Percentiles rank a stretch among this genome's conserved stretches.
These are phyloP conservation scores for Dryadomyces quercivorus DNA, from an alignment of 2,329 filamentous ascomycete species.

Conservation along the genomic window DNA sequence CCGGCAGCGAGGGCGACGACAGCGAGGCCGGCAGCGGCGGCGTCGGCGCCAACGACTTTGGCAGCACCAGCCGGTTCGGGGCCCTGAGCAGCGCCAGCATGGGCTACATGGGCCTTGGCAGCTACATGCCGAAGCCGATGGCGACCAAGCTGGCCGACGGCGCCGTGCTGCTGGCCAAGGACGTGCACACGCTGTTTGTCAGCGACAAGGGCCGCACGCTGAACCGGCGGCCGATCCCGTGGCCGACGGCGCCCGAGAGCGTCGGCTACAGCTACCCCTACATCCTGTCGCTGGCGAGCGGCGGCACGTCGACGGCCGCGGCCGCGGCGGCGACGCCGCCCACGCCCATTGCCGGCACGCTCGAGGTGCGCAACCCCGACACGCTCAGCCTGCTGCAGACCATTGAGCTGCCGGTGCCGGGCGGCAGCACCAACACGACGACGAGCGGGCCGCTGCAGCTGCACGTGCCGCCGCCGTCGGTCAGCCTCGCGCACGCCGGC, in stretches of 20 bases:
- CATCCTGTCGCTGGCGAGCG: conserved; percentile 56
- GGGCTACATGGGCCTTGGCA: conserved; percentile 92
- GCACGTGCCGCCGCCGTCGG: conserved; percentile 84
- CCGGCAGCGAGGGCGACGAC: conserved; percentile 62
- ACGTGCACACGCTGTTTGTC: conserved; percentile 91
- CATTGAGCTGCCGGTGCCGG: conserved; percentile 69
- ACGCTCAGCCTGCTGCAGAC: conserved; percentile 84
- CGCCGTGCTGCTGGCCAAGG: conserved; percentile 87
- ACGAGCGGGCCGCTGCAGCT: conserved; percentile 36
- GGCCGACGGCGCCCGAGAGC: conserved; percentile 75
- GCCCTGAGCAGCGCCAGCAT: conserved; percentile 72
- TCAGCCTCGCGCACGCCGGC: conserved; percentile 87
- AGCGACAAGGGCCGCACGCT: conserved; percentile 64
- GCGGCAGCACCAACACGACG: conserved; percentile 13
- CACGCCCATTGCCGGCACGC: conserved; percentile 58
- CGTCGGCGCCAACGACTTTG: conserved; percentile 39
- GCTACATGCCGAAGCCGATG: conserved; percentile 82
- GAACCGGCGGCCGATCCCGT: conserved; percentile 81
- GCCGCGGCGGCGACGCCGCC: conserved; percentile 22
- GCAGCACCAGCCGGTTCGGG: conserved; percentile 66
- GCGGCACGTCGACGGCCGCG: neutral
- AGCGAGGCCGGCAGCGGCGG: conserved; percentile 34
- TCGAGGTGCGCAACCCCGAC: conserved; percentile 88
- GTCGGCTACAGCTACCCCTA: conserved; percentile 97
- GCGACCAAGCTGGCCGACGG: conserved; percentile 71